Base-by-base conservation (phyloP, 331 rosid genomes). In the Malus hybrid region DNA sequence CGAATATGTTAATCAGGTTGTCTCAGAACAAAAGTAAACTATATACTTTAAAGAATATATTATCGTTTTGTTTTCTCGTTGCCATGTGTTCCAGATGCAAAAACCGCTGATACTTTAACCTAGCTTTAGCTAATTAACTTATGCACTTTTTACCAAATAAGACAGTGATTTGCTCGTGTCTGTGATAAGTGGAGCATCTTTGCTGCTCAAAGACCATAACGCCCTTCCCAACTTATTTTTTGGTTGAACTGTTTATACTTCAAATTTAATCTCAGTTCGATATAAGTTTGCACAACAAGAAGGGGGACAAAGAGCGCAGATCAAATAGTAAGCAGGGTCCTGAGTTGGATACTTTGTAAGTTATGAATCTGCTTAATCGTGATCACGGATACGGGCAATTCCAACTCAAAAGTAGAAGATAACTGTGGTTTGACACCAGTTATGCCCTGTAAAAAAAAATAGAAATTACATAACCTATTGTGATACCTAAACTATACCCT, bases 1-100 rank as follows among this genome's bases (percentile, higher is more conserved):
- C 46, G 46, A 39, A 39, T 39, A 3, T 39, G 44, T 8, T 36
- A 36, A 36, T 36, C 44, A 36, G 44, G 44, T 9, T 36, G 44
- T 36, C 44, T 36, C 44, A 36, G 44, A 36, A 36, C 44, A 36
- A 36, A 36, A 36, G 44, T 36, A 36, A 36, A 36, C 44, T 36
- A 36, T 36, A 36, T 36, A 36, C 44, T 36, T 36, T 0, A 36
- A 36, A 36, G 44, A 36, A 7, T 36, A 36, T 36, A 9, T 36
- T 36, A 9, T 36, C 11, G 44, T 36, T 36, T 39, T 39, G 12
- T 39, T 39, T 2, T 39, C 56, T 77, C 84, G 77, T 54, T 52
- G 82, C 83, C 87, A 80, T 84, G 54, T 83, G 73, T 79, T 84
- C 46, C 3, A 39, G 46, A 78, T 61, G 36, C n/a, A 75, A 74